phyloP scores from a whole-genome alignment of 2,329 filamentous ascomycete species.

The Cladobotryum protrusum region DNA sequence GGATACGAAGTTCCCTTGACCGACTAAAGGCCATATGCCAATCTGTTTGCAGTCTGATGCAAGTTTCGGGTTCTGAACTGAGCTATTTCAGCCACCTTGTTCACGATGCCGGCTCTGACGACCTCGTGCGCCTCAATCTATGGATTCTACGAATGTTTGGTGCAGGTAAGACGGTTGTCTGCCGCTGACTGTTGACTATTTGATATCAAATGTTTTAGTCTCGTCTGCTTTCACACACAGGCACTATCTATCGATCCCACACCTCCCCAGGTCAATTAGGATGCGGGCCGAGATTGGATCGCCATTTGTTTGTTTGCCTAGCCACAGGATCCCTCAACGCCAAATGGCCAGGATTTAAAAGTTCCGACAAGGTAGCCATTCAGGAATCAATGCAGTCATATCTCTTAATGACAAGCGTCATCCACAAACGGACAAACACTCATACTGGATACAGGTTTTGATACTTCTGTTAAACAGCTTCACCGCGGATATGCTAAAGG shows the following conservation, averaged over 20 bases:
- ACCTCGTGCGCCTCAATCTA: not conserved
- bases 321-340: too few relatives aligned
- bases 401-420: too few relatives aligned
- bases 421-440: too few relatives aligned
- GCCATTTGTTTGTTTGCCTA: too few relatives aligned
- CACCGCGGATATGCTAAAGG: too few relatives aligned
- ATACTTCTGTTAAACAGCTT: too few relatives aligned
- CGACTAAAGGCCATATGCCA: not conserved
- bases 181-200: not conserved
- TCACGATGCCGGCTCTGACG: not conserved
- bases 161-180: not conserved
- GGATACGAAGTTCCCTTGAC: constrained; percentile 6
- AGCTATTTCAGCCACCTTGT: constrained; percentile 5
- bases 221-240: not conserved
- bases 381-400: too few relatives aligned
- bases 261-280: too few relatives aligned
- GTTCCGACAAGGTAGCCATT: too few relatives aligned
- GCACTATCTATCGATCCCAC: not conserved
- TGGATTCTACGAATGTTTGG: not conserved
- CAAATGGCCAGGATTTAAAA: too few relatives aligned
- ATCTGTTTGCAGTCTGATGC: constrained; percentile 3
- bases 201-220: not conserved
- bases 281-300: too few relatives aligned
- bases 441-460: too few relatives aligned
- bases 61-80: constrained; percentile 3